phyloP scores from a whole-genome alignment of 73 alveolate genomes.

The Diophrys sp. region DNA sequence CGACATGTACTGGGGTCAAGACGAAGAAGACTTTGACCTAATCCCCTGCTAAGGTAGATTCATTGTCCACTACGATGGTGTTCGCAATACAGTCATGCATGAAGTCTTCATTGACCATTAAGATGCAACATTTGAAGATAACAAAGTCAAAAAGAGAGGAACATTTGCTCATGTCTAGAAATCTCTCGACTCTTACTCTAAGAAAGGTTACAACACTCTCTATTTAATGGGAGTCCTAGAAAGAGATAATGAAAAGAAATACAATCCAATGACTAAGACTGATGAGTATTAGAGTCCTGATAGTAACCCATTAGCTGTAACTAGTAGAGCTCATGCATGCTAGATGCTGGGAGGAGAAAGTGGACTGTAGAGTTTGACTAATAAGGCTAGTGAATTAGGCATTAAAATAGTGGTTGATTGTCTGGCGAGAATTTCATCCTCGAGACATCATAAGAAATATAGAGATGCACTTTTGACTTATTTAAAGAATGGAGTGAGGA shows the following conservation, averaged over 20 bases:
- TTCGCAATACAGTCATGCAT: slow-evolving; percentile 82
- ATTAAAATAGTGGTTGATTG: slow-evolving; percentile 91
- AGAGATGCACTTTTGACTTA: slow-evolving; percentile 77
- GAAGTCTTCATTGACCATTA: slow-evolving; percentile 94
- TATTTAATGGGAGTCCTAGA: slow-evolving; percentile 96
- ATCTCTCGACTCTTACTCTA: slow-evolving; percentile 63
- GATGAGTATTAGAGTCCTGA: slow-evolving; percentile 72
- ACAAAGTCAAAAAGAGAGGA: slow-evolving; percentile 81
- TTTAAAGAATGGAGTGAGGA: slow-evolving; percentile 80
- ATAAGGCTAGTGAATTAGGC: slow-evolving; percentile 76
- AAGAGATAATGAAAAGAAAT: slow-evolving; percentile 85
- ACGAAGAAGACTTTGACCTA: slow-evolving; percentile 54
- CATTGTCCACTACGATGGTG: slow-evolving; percentile 88
- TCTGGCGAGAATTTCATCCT: slow-evolving; percentile 88
- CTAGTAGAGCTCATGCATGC: slow-evolving; percentile 83
- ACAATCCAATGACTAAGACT: slow-evolving; percentile 46
- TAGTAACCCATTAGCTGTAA: slow-evolving; percentile 90
- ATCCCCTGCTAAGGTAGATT: slow-evolving; percentile 90
- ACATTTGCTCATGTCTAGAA: slow-evolving; percentile 76
- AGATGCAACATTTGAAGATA: slow-evolving; percentile 80
- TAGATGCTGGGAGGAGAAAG: slow-evolving; percentile 94
- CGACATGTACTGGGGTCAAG: too few relatives aligned
- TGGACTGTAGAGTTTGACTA: slow-evolving; percentile 73
- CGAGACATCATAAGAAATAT: slow-evolving; percentile 86
- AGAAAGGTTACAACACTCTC: slow-evolving; percentile 82